phyloP scores from a whole-genome alignment of 2,329 filamentous ascomycete species.

The Chaetomium olivaceum region DNA sequence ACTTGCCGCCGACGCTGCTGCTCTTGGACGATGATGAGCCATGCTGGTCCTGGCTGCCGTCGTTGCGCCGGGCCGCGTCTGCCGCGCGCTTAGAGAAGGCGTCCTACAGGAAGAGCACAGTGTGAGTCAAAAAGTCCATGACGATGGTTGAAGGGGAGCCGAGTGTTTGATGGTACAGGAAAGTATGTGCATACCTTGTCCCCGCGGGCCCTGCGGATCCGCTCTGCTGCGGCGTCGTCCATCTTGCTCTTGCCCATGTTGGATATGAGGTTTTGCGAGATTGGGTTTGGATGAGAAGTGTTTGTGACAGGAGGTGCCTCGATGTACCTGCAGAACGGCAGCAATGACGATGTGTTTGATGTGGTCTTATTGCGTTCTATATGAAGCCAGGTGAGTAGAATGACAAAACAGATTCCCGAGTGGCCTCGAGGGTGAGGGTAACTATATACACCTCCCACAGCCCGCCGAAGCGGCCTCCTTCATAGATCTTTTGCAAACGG shows the following conservation, averaged over 20 bases:
- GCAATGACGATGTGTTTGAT: neutral
- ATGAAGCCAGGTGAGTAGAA: neutral
- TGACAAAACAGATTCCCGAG: neutral
- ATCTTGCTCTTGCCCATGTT: conserved; percentile 44
- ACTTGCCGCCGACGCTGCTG: conserved; percentile 15
- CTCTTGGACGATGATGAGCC: conserved; percentile 21
- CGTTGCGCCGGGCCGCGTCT: conserved; percentile 40
- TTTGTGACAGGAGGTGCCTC: neutral
- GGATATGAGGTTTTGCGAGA: conserved; percentile 2
- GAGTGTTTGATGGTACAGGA: neutral
- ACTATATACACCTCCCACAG: conserved; percentile 1
- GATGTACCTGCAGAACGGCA: neutral
- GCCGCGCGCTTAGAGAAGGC: conserved; percentile 41
- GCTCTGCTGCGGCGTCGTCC: conserved; percentile 45
- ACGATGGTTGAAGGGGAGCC: neutral
- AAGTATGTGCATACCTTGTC: conserved; percentile 38
- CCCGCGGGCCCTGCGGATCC: conserved; percentile 46
- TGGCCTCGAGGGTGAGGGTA: neutral
- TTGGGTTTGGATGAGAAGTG: neutral
- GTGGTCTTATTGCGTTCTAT: neutral
- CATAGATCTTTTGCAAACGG: neutral
- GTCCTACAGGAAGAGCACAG: conserved; percentile 34
- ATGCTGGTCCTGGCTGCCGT: neutral
- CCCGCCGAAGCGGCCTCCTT: neutral
- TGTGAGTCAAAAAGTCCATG: neutral